Base-by-base conservation (phyloP, 1,284 basidiomycete genomes). In the Heliocybe sulcata region DNA sequence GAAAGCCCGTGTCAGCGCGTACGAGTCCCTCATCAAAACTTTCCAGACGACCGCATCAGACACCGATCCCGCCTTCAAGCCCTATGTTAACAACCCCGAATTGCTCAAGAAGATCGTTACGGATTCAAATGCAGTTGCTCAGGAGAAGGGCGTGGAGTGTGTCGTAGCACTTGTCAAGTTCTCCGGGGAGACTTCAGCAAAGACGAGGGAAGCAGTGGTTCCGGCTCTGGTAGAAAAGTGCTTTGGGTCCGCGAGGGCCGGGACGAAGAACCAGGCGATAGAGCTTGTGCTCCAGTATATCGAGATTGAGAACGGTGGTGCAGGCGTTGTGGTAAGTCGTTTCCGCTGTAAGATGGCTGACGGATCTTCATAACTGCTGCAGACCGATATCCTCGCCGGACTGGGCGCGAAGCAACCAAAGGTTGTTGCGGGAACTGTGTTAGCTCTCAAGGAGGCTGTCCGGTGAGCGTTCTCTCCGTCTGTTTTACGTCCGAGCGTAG, bases 171-270 rank as follows among this genome's bases (percentile, higher is more conserved):
- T 98, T 59, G 86, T 98, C 60, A 92, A 93, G 71, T 93, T 88
- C 65, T 92, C 94, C 19, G 97, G 96, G 56, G 92, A 95, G 74
- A 85, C 80, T 49, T 86, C 90, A 53, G 87, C 87, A 49, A 85
- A 83, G 70, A 90, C 91, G 38, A 77, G 95, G 65, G 83, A 92
- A 56, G 79, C 79, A 3, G 87, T 99, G 14, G 77, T 97, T 1
- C 92, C 95, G 26, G 86, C 91, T 1, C 72, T 99, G 57, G 94
- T 98, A 35, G 97, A 99, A 64, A 99, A 99, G 72, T 94, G 92
- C 64, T 82, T 98, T 55, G 94, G 95, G 27, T 94, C 95, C 19
- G 77, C 92, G 29, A 80, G 95, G 64, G 89, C 90, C 14, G 94
- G 92, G 10, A 98, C 96, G n/a, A 96, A 87, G 74, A 83, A 81